Conservation (phyloP, 2,329 filamentous ascomycete genomes). For the Pestalotiopsis sp. region DNA sequence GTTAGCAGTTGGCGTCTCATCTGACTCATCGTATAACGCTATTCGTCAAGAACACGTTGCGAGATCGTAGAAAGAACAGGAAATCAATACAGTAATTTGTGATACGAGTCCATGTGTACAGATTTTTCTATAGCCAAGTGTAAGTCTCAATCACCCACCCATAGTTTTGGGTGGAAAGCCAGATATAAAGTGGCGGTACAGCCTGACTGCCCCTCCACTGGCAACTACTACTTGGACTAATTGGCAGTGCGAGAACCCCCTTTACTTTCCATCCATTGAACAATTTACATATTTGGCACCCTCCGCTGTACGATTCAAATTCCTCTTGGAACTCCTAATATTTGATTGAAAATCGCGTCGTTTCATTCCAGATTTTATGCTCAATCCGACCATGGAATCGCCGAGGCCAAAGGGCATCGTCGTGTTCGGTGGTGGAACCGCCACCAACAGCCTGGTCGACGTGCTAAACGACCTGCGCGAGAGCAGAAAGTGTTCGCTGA, state of each 20-base stretch:
- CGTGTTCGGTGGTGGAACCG: slow-evolving; percentile 89
- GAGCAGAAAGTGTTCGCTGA: slow-evolving; percentile 68
- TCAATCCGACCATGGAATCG: slow-evolving; percentile 21
- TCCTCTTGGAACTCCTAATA: neutral
- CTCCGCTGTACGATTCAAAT: neutral
- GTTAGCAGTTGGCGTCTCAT: neutral
- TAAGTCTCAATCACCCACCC: too few species aligned
- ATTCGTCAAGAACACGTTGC: slow-evolving; percentile 14
- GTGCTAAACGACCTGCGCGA: slow-evolving; percentile 73
- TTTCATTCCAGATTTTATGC: neutral
- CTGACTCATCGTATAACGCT: slow-evolving; percentile 4
- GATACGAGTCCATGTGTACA: neutral
- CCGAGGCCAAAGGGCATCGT: slow-evolving; percentile 60
- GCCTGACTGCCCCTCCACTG: too few species aligned
- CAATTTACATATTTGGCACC: neutral
- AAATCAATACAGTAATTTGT: neutral
- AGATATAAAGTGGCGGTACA: too few species aligned
- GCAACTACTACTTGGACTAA: too few species aligned
- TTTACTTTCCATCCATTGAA: too few species aligned
- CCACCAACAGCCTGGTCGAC: slow-evolving; percentile 92
- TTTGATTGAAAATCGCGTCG: neutral
- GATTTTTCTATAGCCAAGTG: neutral
- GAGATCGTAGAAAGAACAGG: neutral
- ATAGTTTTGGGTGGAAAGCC: too few species aligned
- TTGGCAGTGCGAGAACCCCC: too few species aligned